A percentile compares a stretch with the other conserved stretches of the same genome.
These are phyloP conservation scores for Aphanomyces stellatus DNA, from an alignment of 352 stramenopile species.

Conservation along the genomic window DNA sequence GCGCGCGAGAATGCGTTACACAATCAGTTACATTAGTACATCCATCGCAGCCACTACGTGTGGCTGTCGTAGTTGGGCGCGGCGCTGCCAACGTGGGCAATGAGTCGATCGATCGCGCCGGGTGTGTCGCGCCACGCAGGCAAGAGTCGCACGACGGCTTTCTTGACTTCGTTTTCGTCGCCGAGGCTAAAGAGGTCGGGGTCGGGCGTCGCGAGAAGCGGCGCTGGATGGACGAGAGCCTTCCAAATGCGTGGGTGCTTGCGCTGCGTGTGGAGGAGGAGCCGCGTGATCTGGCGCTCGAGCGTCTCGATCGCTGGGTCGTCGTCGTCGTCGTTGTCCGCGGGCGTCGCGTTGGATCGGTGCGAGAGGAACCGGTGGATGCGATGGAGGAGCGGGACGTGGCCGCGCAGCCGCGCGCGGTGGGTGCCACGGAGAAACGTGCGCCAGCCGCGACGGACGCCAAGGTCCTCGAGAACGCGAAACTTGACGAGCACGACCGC, in stretches of 20 bases:
- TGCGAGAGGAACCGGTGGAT: neutral
- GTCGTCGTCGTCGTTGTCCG: neutral
- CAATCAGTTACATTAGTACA: no score
- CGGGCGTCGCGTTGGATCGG: neutral
- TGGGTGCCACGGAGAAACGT: neutral
- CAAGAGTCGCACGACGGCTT: neutral
- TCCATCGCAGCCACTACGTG: no score
- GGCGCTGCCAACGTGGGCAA: neutral
- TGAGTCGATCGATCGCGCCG: neutral
- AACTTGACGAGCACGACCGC: neutral
- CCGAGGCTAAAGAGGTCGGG: neutral
- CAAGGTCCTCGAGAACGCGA: neutral
- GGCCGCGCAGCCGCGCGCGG: neutral
- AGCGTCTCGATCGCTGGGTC: neutral
- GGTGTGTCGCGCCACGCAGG: neutral
- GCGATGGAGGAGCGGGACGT: neutral
- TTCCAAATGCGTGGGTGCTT: neutral
- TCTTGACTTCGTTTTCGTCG: conserved; percentile 5
- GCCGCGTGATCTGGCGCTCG: neutral
- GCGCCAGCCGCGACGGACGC: neutral
- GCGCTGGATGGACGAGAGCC: neutral
- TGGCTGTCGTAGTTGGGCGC: neutral
- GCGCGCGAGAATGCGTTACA: no score
- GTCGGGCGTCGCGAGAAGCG: neutral
- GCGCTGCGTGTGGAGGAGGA: neutral